phyloP scores from a whole-genome alignment of 108 stramenopile genomes.

The Skeletonema marinoi region DNA sequence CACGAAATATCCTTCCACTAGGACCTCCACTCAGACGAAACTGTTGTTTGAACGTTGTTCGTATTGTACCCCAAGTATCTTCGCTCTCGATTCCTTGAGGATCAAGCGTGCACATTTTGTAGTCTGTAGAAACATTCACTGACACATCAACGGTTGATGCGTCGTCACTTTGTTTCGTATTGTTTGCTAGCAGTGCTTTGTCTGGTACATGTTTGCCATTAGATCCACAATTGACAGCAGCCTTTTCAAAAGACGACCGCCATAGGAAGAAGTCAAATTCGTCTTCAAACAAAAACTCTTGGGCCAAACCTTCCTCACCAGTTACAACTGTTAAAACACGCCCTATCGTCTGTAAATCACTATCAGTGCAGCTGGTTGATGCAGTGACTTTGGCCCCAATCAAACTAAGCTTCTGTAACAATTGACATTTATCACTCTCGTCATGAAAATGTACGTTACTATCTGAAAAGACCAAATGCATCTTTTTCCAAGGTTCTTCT shows the following conservation, averaged over 20 bases:
- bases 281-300: slow-evolving; percentile 61
- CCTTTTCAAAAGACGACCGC: slow-evolving; percentile 47
- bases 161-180: neutral
- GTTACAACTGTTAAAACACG: slow-evolving; percentile 48
- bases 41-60: slow-evolving; percentile 74
- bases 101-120: slow-evolving; percentile 78
- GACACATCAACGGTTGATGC: slow-evolving; percentile 57
- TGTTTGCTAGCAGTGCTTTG: neutral
- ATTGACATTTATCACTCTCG: slow-evolving; percentile 22
- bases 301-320: slow-evolving; percentile 56
- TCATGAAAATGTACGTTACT: slow-evolving; percentile 69
- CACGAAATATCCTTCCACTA: slow-evolving; percentile 64
- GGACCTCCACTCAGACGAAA: slow-evolving; percentile 71
- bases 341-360: neutral
- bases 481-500: slow-evolving; percentile 61
- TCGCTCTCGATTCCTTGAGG: slow-evolving; percentile 69
- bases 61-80: slow-evolving; percentile 79
- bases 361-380: neutral
- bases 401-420: slow-evolving; percentile 34
- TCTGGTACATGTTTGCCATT: neutral
- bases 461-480: slow-evolving; percentile 68
- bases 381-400: slow-evolving; percentile 3
- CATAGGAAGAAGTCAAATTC: slow-evolving; percentile 57
- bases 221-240: neutral
- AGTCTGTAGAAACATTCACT: slow-evolving; percentile 68